Evolutionary conservation across 1,284 basidiomycete genomes (phyloP), one percentile per base, ranked within the genome.

Genomic region (Trichosporon sp.): DNA sequence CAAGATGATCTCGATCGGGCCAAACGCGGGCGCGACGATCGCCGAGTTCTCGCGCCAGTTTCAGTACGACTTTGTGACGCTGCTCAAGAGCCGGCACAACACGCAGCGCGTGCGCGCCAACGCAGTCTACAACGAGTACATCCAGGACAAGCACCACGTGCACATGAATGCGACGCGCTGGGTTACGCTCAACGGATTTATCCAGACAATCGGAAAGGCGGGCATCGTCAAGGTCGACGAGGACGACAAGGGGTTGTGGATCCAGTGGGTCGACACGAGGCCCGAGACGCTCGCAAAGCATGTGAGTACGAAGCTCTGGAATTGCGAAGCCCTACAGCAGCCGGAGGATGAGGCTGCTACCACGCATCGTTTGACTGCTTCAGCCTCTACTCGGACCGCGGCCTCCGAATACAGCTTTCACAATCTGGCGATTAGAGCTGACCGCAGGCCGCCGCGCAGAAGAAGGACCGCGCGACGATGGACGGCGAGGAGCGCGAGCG

Each of bases 101-200:
- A 98, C 95, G 1, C 95, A 96, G 80, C 91, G 95, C 64, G 93
- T 97, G 29, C 88, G 90, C 73, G 94, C 94, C 44, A 99, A 99
- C 80, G 90, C 89, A 65, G 96, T 99, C 18, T 99, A 99, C 80
- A 95, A 99, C 83, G 97, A 99, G 82, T 95, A 93, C 84, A 99
- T 99, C 75, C 88, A 92, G 70, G 96, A 98, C 84, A 95, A 96
- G 83, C 83, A 87, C 65, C 97, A 99, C 82, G 86, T 95, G 27
- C 97, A 99, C 85, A 99, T 99, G 97, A 99, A 99, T 83, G 86
- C 95, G 5, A 99, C 97, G 11, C 89, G 93, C 71, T 99, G 97
- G 95, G 92, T 97, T 27, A 97, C 96, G 11, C 87, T 99, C 70
- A 92, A 92, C 12, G 96, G 97, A 78, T 99, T 99, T 76, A 87